Percentiles rank a stretch among this genome's conserved stretches.
Evolutionary conservation across 2,329 filamentous ascomycete species (phyloP).

Genomic region (Diplodia sapinea): DNA sequence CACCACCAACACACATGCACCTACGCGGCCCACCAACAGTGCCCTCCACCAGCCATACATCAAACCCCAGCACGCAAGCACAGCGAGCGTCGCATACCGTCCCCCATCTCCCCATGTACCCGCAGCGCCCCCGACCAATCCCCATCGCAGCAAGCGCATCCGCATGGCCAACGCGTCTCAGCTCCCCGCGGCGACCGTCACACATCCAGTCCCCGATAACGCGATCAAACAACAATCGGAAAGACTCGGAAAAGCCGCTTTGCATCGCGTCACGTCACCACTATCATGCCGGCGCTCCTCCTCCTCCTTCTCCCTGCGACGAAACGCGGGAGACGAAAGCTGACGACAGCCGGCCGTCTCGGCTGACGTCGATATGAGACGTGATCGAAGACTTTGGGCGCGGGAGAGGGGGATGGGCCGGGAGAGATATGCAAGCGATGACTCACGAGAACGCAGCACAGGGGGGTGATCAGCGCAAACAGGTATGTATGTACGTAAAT

Average conservation of each 20-base stretch:
- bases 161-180: not conserved
- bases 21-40: no score
- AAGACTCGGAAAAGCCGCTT: not conserved
- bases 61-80: not conserved
- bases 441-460: not conserved
- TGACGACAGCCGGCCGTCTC: not conserved
- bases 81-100: no score
- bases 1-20: no score
- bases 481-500: no score
- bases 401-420: not conserved
- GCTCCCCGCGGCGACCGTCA: not conserved
- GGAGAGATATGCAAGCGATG: not conserved
- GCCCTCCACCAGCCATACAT: no score
- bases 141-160: not conserved
- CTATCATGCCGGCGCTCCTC: not conserved
- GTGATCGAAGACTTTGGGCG: not conserved
- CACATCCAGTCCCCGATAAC: not conserved
- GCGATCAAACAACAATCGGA: not conserved
- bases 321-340: not conserved
- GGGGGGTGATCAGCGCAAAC: not conserved
- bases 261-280: not conserved
- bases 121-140: not conserved
- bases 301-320: not conserved
- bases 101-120: no score
- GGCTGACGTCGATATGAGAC: not conserved